Conservation (phyloP, 164 flowering plant species). For the Magnolia officinalis region DNA sequence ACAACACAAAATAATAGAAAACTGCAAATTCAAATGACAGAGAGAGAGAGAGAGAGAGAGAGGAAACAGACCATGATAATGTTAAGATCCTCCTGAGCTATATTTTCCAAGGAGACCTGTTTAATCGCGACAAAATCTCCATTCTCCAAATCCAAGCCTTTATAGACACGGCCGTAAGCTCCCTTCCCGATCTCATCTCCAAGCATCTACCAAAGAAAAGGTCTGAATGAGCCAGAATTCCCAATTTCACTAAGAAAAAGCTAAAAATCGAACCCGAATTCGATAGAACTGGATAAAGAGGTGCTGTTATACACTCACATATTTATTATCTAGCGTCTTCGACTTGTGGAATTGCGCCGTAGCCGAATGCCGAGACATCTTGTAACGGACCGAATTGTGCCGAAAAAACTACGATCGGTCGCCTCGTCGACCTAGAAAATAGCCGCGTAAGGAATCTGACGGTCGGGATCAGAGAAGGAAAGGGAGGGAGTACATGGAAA, state of each 20-base stretch:
- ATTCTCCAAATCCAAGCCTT: constrained; percentile 98
- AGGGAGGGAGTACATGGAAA: background rate
- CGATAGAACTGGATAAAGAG: background rate
- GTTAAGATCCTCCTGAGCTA: constrained; percentile 95
- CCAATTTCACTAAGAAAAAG: background rate
- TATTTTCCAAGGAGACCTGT: constrained; percentile 97
- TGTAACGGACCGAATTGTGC: background rate
- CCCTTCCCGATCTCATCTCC: constrained; percentile 99
- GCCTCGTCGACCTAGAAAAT: background rate
- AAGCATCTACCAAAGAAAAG: constrained; percentile 57
- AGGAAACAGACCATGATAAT: constrained; percentile 71
- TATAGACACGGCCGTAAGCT: constrained; percentile 98
- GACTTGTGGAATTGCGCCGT: constrained; percentile 73
- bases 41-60: background rate
- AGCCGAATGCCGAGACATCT: constrained; percentile 78
- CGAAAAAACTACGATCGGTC: background rate
- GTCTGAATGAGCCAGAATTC: background rate
- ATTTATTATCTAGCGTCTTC: constrained; percentile 97
- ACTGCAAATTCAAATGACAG: background rate
- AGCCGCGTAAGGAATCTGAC: background rate
- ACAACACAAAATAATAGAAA: background rate
- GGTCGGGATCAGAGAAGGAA: background rate
- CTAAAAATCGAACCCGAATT: constrained; percentile 3
- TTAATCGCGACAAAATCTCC: constrained; percentile 98
- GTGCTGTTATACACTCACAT: constrained; percentile 39